Evolutionary conservation across 2,329 filamentous ascomycete species (phyloP), one percentile per base, ranked within the genome.

Genomic region (Hypoxylon sp.): DNA sequence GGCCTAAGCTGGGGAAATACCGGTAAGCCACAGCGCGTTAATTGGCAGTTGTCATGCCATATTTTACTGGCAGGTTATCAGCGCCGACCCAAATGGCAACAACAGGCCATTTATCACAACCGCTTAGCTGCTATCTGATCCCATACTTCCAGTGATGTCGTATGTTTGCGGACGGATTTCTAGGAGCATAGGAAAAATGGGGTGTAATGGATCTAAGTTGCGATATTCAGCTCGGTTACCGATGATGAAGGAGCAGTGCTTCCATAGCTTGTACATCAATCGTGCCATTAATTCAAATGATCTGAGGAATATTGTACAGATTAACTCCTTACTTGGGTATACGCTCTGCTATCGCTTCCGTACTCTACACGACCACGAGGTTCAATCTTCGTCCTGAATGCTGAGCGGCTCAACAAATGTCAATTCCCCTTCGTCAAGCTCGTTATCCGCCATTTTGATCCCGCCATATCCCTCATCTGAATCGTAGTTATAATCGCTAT

Each of bases 371-470:
- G 8, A 26, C 8, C 24, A 12, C 2, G 12, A 12, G 9, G 32
- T 22, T 33, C 12, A 22, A 26, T 63, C 38, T 63, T 68, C 57
- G 30, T 71, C 70, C 12, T 70, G 51, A 18, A 72, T 70, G 16
- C 58, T 66, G 42, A 70, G 28, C 12, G 73, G 73, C 52, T 75
- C 72, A 22, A 75, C 67, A 46, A 71, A 72, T 14, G 71, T 71
- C 45, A 75, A 68, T 28, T 73, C 71, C 16, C 38, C 62, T 28
- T 71, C 75, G 36, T 78, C 77, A 8, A 71, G 74, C 11, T 78
- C 78, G 36, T 81, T 75, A 42, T 77, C 74, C 20, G 78, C 72
- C 80, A 82, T 80, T 22, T 64, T 71, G 32, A 81, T 82, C 9
- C 60, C 58, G 3, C 71, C 74, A 1, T 68, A 68, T 48, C 77